Percentiles rank a stretch among this genome's conserved stretches.
phyloP scores from a whole-genome alignment of 2,329 filamentous ascomycete genomes.

The Aspergillus neotritici region DNA sequence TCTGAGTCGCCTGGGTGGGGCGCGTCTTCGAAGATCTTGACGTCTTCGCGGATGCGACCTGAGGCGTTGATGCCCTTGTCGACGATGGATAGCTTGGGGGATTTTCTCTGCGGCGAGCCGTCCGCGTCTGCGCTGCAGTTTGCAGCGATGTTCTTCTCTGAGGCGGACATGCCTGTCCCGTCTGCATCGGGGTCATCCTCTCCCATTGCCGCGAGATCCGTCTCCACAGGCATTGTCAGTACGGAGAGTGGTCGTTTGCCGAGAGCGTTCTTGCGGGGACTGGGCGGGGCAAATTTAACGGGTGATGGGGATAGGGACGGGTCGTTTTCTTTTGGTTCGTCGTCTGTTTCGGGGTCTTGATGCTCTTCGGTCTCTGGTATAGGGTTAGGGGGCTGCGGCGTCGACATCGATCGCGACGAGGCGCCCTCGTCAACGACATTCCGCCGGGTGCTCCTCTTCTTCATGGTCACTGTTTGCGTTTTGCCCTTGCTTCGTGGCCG shows the following conservation, averaged over 20 bases:
- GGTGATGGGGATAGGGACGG: constrained; percentile 37
- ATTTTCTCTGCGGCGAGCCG: constrained; percentile 28
- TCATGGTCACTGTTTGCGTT: constrained; percentile 26
- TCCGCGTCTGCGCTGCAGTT: constrained; percentile 21
- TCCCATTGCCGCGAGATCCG: constrained; percentile 20
- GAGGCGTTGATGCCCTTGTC: constrained; percentile 21
- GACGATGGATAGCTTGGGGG: constrained; percentile 28
- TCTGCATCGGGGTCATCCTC: constrained; percentile 23
- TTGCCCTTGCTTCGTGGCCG: constrained; percentile 12
- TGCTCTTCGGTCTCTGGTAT: not conserved
- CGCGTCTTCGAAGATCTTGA: constrained; percentile 31
- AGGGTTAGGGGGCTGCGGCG: too few species aligned
- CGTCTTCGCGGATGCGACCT: constrained; percentile 21
- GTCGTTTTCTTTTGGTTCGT: constrained; percentile 46
- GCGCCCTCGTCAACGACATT: too few species aligned
- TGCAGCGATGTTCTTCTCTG: constrained; percentile 39
- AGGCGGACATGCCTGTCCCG: constrained; percentile 26
- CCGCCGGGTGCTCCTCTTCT: constrained; percentile 18
- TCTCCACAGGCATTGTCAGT: constrained; percentile 32
- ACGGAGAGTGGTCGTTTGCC: constrained; percentile 43
- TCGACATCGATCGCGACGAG: too few species aligned
- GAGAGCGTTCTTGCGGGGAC: constrained; percentile 30
- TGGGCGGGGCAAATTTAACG: constrained; percentile 31
- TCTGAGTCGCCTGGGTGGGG: constrained; percentile 15
- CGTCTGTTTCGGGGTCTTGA: constrained; percentile 15